phyloP scores from a whole-genome alignment of 2,329 filamentous ascomycete genomes.

The Trichoderma polysporum region DNA sequence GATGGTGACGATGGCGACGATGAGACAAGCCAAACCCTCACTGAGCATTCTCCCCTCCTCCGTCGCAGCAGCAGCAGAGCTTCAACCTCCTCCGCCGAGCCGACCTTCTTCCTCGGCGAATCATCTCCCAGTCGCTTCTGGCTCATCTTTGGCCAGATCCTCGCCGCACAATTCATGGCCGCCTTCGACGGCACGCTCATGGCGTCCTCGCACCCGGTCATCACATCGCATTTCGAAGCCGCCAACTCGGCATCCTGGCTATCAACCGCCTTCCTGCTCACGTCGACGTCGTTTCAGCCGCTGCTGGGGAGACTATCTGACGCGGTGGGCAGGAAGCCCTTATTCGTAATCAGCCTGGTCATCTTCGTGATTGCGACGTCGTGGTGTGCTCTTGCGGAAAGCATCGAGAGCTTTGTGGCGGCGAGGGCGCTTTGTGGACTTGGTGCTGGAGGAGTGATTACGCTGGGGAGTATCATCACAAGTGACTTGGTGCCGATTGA shows the following conservation, averaged over 20 bases:
- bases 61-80: background rate
- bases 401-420: conserved; percentile 68
- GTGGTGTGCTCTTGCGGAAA: conserved; percentile 67
- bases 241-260: conserved; percentile 82
- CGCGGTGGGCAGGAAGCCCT: conserved; percentile 65
- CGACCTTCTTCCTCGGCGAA: conserved; percentile 44
- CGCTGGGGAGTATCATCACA: conserved; percentile 68
- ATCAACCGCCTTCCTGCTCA: conserved; percentile 75
- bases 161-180: conserved; percentile 57
- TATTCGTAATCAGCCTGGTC: conserved; percentile 63
- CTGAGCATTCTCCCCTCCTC: conserved; percentile 32
- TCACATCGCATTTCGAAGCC: conserved; percentile 75
- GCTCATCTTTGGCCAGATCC: conserved; percentile 59
- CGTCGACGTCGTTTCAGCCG: conserved; percentile 73
- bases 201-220: conserved; percentile 77
- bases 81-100: background rate
- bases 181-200: conserved; percentile 79
- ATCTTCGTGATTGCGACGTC: conserved; percentile 65
- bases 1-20: too few species aligned
- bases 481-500: conserved; percentile 74
- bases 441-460: conserved; percentile 69
- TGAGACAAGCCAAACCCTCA: background rate
- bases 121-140: conserved; percentile 56
- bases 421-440: conserved; percentile 71
- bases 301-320: conserved; percentile 73